These are phyloP conservation scores for Epithemia pelagica DNA, from an alignment of 108 stramenopile genomes.

Conservation along the genomic window DNA sequence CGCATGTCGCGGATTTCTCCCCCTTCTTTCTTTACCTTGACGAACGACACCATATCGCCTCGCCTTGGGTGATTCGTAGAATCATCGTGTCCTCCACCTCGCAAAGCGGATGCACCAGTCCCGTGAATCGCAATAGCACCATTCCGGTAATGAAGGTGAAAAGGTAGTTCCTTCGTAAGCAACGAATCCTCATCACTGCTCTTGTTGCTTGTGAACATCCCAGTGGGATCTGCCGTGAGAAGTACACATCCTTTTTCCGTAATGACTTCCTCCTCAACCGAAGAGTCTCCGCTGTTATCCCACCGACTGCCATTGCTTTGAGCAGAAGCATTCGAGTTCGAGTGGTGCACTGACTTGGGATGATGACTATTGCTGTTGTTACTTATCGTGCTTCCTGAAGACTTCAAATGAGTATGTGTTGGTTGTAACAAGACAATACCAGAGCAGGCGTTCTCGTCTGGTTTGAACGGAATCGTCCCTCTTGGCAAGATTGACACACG, in stretches of 20 bases:
- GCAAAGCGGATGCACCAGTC: conserved; percentile 20
- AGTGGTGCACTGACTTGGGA: conserved; percentile 19
- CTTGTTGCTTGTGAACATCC: conserved; percentile 34
- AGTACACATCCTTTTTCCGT: conserved; percentile 57
- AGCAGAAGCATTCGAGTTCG: background rate
- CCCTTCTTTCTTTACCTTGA: conserved; percentile 35
- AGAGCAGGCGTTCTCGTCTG: conserved; percentile 44
- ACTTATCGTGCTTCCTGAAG: background rate
- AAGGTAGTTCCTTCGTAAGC: conserved; percentile 15
- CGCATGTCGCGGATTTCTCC: conserved; percentile 60
- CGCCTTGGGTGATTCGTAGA: conserved; percentile 40
- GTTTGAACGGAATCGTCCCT: conserved; percentile 45
- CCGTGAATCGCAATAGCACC: conserved; percentile 50
- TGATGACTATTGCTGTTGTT: conserved; percentile 14
- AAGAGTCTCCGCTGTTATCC: conserved; percentile 27
- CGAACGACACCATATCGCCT: conserved; percentile 73
- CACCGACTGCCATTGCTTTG: conserved; percentile 43
- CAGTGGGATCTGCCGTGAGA: conserved; percentile 54
- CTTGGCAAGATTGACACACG: conserved; percentile 47
- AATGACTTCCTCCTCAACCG: conserved; percentile 2
- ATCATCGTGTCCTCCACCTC: conserved; percentile 1
- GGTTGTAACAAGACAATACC: conserved; percentile 75
- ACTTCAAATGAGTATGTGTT: conserved; percentile 42
- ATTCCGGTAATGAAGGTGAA: conserved; percentile 50
- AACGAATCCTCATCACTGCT: conserved; percentile 12